phyloP scores from a whole-genome alignment of 345 rosid genomes.

The Citrus cavaleriei region DNA sequence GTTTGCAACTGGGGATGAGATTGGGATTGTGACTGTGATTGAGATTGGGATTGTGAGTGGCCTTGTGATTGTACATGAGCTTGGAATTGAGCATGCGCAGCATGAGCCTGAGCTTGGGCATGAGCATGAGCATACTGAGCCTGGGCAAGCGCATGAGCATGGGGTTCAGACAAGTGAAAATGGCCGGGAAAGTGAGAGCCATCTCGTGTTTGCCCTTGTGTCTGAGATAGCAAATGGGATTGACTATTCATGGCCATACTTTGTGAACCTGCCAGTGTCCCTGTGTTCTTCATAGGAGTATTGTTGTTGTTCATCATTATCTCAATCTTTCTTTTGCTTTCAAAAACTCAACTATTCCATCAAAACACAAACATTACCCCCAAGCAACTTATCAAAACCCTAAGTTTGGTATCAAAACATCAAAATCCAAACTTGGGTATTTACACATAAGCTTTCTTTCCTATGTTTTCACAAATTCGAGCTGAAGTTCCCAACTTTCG shows the following conservation, averaged over 20 bases:
- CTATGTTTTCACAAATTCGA: not conserved
- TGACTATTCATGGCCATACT: slow-evolving; percentile 27
- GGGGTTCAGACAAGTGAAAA: slow-evolving; percentile 53
- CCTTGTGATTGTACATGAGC: slow-evolving; percentile 25
- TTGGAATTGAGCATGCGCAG: slow-evolving; percentile 22
- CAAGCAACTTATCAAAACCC: slow-evolving; percentile 8
- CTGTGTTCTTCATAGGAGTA: slow-evolving; percentile 29
- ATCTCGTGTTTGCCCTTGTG: slow-evolving; percentile 35
- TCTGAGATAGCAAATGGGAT: slow-evolving; percentile 27
- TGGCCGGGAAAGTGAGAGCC: slow-evolving; percentile 42
- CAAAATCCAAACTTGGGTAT: not conserved
- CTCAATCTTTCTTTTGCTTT: not conserved
- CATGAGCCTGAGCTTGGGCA: slow-evolving; percentile 26
- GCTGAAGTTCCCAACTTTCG: not conserved
- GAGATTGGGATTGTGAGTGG: slow-evolving; percentile 14
- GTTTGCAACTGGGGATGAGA: slow-evolving; percentile 31
- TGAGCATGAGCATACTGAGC: slow-evolving; percentile 38
- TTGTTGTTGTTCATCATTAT: slow-evolving; percentile 32
- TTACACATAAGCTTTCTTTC: not conserved
- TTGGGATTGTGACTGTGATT: slow-evolving; percentile 14
- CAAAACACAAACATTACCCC: slow-evolving; percentile 1
- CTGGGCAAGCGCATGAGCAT: slow-evolving; percentile 32
- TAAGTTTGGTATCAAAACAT: slow-evolving; percentile 5
- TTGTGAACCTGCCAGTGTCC: slow-evolving; percentile 29
- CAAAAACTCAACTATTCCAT: slow-evolving; percentile 17